These are phyloP conservation scores for Cyclocybe cylindracea DNA, from an alignment of 768 basidiomycete genomes.

Conservation along the genomic window DNA sequence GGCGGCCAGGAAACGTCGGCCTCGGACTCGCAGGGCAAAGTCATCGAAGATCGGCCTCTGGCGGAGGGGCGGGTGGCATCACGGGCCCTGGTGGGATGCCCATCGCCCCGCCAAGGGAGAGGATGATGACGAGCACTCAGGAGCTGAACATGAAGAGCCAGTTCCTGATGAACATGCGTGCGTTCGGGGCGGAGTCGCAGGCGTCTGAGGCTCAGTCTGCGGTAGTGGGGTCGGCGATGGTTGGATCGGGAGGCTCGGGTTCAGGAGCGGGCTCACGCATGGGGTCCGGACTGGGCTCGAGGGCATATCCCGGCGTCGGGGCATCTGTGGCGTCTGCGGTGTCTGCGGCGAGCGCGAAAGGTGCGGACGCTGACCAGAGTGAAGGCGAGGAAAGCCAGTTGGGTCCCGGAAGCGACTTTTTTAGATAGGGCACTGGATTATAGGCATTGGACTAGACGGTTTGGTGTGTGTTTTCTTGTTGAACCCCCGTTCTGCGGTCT, in stretches of 20 bases:
- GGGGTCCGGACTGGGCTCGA: constrained; percentile 3
- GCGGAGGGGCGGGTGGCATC: constrained; percentile 2
- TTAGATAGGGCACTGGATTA: constrained; percentile 14
- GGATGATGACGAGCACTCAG: constrained; percentile 37
- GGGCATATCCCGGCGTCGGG: not conserved
- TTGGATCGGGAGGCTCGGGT: constrained; percentile 10
- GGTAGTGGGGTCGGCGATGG: constrained; percentile 11
- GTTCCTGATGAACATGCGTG: constrained; percentile 28
- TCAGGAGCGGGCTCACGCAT: constrained; percentile 1
- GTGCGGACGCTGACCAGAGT: not conserved
- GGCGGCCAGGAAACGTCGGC: constrained; percentile 1
- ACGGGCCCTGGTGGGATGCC: too few relatives aligned
- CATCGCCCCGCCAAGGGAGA: constrained; percentile 3
- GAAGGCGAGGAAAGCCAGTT: constrained; percentile 22
- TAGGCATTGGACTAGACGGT: too few relatives aligned
- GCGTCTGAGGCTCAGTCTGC: constrained; percentile 10
- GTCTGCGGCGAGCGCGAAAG: not conserved
- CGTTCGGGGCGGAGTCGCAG: constrained; percentile 12
- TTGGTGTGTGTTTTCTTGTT: too few relatives aligned
- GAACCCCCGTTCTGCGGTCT: not conserved
- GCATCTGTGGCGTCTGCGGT: constrained; percentile 2
- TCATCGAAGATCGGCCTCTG: not conserved
- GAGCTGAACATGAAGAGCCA: constrained; percentile 45
- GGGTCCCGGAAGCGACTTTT: constrained; percentile 29
- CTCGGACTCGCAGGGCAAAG: constrained; percentile 3